A percentile compares a stretch with the other conserved stretches of the same genome.
These are phyloP conservation scores for Orbilia oligospora DNA, from an alignment of 2,329 filamentous ascomycete genomes.

Conservation along the genomic window DNA sequence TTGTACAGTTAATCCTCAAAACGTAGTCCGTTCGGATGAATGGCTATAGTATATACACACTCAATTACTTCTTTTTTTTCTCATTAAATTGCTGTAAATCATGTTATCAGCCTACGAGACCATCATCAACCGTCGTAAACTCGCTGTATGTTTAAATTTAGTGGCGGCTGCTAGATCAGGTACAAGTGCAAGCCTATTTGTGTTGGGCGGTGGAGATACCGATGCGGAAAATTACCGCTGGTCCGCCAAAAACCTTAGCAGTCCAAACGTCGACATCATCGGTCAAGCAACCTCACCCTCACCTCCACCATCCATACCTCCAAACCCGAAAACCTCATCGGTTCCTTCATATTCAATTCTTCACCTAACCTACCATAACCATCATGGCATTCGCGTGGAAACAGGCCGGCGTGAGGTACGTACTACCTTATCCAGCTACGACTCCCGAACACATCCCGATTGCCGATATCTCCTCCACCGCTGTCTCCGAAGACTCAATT, in stretches of 20 bases:
- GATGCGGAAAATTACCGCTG: constrained; percentile 52
- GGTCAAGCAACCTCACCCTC: constrained; percentile 28
- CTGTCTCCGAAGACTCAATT: constrained; percentile 21
- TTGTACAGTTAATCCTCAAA: constrained; percentile 60
- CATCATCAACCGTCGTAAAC: background rate
- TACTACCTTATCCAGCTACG: background rate
- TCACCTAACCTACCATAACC: constrained; percentile 21
- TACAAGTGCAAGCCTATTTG: constrained; percentile 2
- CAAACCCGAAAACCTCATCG: constrained; percentile 6
- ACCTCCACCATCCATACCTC: background rate
- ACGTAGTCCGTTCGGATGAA: constrained; percentile 31
- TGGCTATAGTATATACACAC: constrained; percentile 50
- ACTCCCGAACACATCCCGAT: constrained; percentile 37
- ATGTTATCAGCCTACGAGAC: no score
- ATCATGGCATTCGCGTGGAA: constrained; percentile 61
- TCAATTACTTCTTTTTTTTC: constrained; percentile 39
- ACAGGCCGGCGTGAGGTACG: constrained; percentile 53
- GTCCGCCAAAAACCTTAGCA: constrained; percentile 36
- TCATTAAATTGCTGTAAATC: background rate
- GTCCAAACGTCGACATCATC: constrained; percentile 34
- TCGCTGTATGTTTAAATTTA: background rate
- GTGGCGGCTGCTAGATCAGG: background rate
- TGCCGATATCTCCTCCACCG: background rate
- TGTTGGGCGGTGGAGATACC: constrained; percentile 27
- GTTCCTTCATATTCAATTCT: constrained; percentile 9